These are phyloP conservation scores for Gardenia jasminoides DNA, from an alignment of 257 asterid genomes.

Conservation along the genomic window DNA sequence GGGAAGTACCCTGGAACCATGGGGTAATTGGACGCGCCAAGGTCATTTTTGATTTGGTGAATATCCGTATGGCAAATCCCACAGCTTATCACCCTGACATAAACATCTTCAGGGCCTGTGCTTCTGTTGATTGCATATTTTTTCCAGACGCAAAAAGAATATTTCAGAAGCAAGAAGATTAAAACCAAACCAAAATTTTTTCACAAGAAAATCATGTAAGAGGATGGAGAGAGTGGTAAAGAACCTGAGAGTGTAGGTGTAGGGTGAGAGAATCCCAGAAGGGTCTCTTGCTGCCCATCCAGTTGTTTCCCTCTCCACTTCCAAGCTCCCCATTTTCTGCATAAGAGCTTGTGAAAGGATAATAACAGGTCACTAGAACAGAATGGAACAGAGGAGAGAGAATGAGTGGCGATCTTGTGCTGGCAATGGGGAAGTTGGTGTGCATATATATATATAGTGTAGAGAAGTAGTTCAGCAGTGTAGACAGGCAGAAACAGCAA, in stretches of 20 bases:
- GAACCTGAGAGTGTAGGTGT: slow-evolving; percentile 72
- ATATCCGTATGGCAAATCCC: slow-evolving; percentile 88
- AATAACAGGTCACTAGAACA: background rate
- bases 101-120: slow-evolving; percentile 81
- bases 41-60: slow-evolving; percentile 86
- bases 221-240: background rate
- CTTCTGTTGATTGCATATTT: slow-evolving; percentile 43
- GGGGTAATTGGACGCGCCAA: slow-evolving; percentile 93
- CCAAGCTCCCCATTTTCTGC: slow-evolving; percentile 57
- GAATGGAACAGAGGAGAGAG: background rate
- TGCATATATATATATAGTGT: background rate
- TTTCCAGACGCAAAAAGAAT: background rate
- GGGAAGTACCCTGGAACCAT: slow-evolving; percentile 89
- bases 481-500: too few relatives aligned
- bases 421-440: background rate
- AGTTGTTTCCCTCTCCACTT: slow-evolving; percentile 46
- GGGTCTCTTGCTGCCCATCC: slow-evolving; percentile 95
- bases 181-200: background rate
- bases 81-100: slow-evolving; percentile 70
- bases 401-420: background rate
- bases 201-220: background rate
- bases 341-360: background rate
- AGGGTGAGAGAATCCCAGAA: slow-evolving; percentile 84
- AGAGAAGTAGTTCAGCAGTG: background rate
- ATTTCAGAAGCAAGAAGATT: background rate